Percentiles rank a stretch among this genome's conserved stretches.
These are phyloP conservation scores for Puccinia polysora DNA, from an alignment of 1,284 basidiomycete species.

Conservation along the genomic window DNA sequence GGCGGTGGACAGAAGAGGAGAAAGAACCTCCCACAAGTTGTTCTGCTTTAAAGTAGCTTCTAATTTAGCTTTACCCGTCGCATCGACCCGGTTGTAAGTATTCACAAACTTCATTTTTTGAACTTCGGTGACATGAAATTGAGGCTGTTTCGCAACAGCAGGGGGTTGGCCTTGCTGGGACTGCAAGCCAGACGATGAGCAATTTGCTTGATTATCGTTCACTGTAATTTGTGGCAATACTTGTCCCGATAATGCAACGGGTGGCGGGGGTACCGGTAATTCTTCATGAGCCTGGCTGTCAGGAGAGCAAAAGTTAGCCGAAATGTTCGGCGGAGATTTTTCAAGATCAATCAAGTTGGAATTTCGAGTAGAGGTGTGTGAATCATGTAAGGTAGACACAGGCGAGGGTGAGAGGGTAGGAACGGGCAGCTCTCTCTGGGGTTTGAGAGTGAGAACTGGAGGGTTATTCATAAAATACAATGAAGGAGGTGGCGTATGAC, in stretches of 20 bases:
- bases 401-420: not conserved
- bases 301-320: not conserved
- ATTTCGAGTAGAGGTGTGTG: not conserved
- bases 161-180: too few relatives aligned
- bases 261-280: too few relatives aligned
- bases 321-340: not conserved
- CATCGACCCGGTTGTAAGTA: constrained; percentile 8
- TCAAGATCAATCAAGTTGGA: not conserved
- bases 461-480: not conserved
- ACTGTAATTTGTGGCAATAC: not conserved
- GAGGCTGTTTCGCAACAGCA: not conserved
- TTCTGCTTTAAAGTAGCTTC: constrained; percentile 4
- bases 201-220: not conserved
- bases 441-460: constrained; percentile 5
- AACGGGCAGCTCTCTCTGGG: not conserved
- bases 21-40: constrained; percentile 4
- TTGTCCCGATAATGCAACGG: too few relatives aligned
- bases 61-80: constrained; percentile 11
- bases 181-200: too few relatives aligned
- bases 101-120: constrained; percentile 29
- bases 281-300: not conserved
- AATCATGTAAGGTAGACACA: not conserved
- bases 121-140: constrained; percentile 16
- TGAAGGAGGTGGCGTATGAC: not conserved
- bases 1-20: not conserved